Evolutionary conservation across 2,329 filamentous ascomycete genomes (phyloP), one percentile per base, ranked within the genome.

Genomic region (Helicocarpus griseus): DNA sequence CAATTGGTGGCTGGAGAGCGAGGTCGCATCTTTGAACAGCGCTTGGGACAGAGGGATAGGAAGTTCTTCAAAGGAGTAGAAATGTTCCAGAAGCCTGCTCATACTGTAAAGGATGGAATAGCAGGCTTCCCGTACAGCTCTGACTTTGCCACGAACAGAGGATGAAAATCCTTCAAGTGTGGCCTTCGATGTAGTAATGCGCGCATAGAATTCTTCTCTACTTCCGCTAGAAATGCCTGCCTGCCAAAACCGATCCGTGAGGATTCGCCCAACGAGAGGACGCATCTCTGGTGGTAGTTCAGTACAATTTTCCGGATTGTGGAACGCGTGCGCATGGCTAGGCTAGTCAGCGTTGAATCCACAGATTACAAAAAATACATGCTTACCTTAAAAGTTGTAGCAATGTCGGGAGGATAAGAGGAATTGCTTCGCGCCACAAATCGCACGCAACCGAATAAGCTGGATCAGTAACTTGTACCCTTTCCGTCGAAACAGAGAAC

Each of bases 211-310:
- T 53, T 97, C 91, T 56, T 97, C 93, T 65, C 93, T 89, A 60
- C 88, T 97, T 24, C 95, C 93, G 55, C 85, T 87, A 0, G 93
- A 97, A 48, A 98, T 98, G 8, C 93, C 93, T 5, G 90, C 89
- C 73, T 98, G 93, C 93, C 93, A 98, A 67, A 98, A 98, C 22
- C 93, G 80, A 68, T 98, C 93, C 13, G 89, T 95, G 21, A 98
- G 73, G 19, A 97, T 89, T 21, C 87, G 81, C 40, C 82, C 80
- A 36, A 97, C 86, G 49, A 95, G 81, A 4, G 78, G 73, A 53
- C 83, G 83, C 75, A 94, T 85, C 39, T 94, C 88, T 9, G 74
- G 66, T 1, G 89, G 85, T 14, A 95, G 71, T 29, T 83, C 80
- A 8, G 78, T 75, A 91, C 93, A 98, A 63, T 89, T 94, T 19